Percentiles rank a stretch among this genome's conserved stretches.
These are phyloP conservation scores for Fallopia convolvulus DNA, from an alignment of 148 eudicot species.

Conservation along the genomic window DNA sequence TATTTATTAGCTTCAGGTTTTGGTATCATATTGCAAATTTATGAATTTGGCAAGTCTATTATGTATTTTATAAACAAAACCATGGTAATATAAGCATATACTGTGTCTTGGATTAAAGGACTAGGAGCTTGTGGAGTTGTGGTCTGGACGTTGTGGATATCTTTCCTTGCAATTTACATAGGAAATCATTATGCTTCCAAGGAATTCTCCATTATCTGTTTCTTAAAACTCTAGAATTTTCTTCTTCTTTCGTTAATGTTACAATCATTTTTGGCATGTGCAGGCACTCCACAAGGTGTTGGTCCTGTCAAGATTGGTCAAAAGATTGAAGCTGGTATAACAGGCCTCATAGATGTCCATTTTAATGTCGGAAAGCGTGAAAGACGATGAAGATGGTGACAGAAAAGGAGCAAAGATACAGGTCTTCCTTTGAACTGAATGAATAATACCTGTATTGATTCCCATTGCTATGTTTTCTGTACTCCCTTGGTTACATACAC, in stretches of 20 bases:
- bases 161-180: background rate
- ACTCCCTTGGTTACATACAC: background rate
- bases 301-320: slow-evolving; percentile 93
- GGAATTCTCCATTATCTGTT: background rate
- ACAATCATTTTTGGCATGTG: slow-evolving; percentile 9
- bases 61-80: background rate
- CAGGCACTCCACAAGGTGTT: slow-evolving; percentile 92
- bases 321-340: slow-evolving; percentile 83
- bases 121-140: background rate
- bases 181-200: background rate
- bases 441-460: background rate
- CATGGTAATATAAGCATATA: background rate
- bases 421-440: background rate
- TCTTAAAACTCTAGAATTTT: background rate
- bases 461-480: background rate
- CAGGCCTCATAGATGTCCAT: slow-evolving; percentile 67
- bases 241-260: background rate
- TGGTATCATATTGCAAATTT: background rate
- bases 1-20: background rate
- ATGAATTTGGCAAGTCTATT: background rate
- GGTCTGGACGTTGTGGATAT: background rate
- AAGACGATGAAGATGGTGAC: slow-evolving; percentile 17
- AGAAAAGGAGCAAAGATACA: slow-evolving; percentile 2
- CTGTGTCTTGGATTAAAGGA: background rate
- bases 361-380: slow-evolving; percentile 58